These are phyloP conservation scores for Pseudogymnoascus sp. DNA, from an alignment of 2,329 filamentous ascomycete species.

Conservation along the genomic window DNA sequence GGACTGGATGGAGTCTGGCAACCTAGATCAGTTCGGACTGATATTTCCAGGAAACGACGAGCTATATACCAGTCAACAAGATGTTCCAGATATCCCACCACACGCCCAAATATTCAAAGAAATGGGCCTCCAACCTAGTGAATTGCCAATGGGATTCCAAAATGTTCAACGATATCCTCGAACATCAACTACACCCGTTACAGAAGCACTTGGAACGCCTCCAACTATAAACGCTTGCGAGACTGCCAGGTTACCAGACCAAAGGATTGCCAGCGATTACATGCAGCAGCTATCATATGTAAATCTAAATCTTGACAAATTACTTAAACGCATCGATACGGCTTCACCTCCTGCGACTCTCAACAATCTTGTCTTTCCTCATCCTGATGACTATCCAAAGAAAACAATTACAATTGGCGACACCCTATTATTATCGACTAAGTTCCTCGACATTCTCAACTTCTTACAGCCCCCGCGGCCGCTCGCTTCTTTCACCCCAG, in stretches of 20 bases:
- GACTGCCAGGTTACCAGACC: not conserved
- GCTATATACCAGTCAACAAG: not conserved
- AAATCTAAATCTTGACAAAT: not conserved
- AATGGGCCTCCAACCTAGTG: not conserved
- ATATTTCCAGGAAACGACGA: not conserved
- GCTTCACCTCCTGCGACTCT: not conserved
- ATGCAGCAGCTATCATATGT: slow-evolving; percentile 6
- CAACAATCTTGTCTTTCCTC: not conserved
- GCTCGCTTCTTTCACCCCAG: not conserved
- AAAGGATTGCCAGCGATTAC: not conserved
- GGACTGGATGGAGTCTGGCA: not conserved
- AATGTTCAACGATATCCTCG: not conserved
- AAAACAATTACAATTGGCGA: not conserved
- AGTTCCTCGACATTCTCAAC: not conserved
- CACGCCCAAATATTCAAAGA: not conserved
- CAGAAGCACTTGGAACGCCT: not conserved
- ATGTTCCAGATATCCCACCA: not conserved
- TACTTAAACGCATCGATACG: not conserved
- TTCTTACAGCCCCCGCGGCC: not conserved
- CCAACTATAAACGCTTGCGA: not conserved
- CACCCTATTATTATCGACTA: not conserved
- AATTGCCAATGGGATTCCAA: not conserved
- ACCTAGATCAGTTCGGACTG: not conserved
- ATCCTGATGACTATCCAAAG: slow-evolving; percentile 1
- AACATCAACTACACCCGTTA: not conserved